phyloP scores from a whole-genome alignment of 225 moss, liverwort and hornwort species.

The Pleurozium schreberi region DNA sequence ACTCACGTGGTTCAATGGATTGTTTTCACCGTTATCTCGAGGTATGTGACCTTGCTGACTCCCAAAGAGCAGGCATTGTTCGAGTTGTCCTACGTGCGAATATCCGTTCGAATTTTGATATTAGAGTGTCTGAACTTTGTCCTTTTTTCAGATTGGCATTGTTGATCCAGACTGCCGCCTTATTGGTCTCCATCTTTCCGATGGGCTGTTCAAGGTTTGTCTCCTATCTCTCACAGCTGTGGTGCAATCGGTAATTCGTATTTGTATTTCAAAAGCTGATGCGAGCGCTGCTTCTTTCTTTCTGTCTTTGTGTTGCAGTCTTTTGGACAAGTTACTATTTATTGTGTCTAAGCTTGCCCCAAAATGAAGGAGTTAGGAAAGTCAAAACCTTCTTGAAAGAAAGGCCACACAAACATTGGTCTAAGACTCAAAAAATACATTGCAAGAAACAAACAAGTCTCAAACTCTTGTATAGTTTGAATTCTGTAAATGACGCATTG shows the following conservation, averaged over 20 bases:
- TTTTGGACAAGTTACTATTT: not conserved
- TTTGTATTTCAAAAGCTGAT: not conserved
- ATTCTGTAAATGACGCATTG: no score
- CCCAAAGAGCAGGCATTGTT: no score
- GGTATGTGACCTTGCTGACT: no score
- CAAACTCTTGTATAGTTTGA: no score
- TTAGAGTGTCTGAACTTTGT: not conserved
- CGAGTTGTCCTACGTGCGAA: not conserved
- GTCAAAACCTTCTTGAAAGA: no score
- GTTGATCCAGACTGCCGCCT: slow-evolving; percentile 98
- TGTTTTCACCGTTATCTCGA: no score
- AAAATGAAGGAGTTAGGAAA: no score
- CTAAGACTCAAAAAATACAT: no score
- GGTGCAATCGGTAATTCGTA: not conserved
- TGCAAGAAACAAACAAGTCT: no score
- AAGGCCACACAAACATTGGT: no score
- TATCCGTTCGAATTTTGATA: not conserved
- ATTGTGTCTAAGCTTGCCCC: not conserved
- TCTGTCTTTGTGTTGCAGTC: not conserved
- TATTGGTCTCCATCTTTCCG: slow-evolving; percentile 94
- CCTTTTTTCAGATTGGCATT: slow-evolving; percentile 71
- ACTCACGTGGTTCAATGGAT: no score
- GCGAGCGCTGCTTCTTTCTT: not conserved
- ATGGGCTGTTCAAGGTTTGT: slow-evolving; percentile 87
- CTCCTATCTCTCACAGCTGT: not conserved